These are phyloP conservation scores for Leishmania martiniquensis DNA, from an alignment of 208 protist species.

Conservation along the genomic window DNA sequence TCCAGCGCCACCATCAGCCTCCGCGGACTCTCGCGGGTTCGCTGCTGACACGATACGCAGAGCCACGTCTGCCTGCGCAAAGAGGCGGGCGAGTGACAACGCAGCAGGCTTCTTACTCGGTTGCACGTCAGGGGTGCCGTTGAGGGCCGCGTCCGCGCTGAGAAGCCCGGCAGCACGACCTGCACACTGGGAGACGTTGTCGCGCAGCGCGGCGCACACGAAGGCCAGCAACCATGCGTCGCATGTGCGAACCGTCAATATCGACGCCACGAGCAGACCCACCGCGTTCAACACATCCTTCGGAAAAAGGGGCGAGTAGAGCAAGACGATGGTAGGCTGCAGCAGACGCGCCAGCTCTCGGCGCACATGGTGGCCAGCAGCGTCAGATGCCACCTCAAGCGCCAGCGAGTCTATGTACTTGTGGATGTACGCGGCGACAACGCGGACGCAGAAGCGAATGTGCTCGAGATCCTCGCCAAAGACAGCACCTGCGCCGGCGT, in stretches of 20 bases:
- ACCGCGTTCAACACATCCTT: slow-evolving; percentile 91
- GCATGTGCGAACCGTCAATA: slow-evolving; percentile 70
- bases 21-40: slow-evolving; percentile 5
- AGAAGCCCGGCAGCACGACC: background rate
- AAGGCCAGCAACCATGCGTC: slow-evolving; percentile 46
- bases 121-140: background rate
- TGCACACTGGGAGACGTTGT: slow-evolving; percentile 3
- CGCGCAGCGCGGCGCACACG: slow-evolving; percentile 46
- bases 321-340: slow-evolving; percentile 63
- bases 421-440: slow-evolving; percentile 84
- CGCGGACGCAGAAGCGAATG: slow-evolving; percentile 83
- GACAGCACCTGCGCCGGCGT: slow-evolving; percentile 26
- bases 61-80: slow-evolving; percentile 13
- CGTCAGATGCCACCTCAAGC: slow-evolving; percentile 9
- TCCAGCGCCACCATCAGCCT: slow-evolving; percentile 8
- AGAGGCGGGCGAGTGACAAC: slow-evolving; percentile 15
- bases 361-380: slow-evolving; percentile 5
- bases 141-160: background rate
- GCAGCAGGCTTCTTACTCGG: background rate
- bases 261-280: slow-evolving; percentile 75
- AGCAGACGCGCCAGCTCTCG: slow-evolving; percentile 48
- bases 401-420: slow-evolving; percentile 65
- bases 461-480: slow-evolving; percentile 86
- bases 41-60: slow-evolving; percentile 25
- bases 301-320: slow-evolving; percentile 65